A percentile compares a stretch with the other conserved stretches of the same genome.
Conservation (phyloP, 1,284 basidiomycete genomes). For the Cryptococcus sp. region DNA sequence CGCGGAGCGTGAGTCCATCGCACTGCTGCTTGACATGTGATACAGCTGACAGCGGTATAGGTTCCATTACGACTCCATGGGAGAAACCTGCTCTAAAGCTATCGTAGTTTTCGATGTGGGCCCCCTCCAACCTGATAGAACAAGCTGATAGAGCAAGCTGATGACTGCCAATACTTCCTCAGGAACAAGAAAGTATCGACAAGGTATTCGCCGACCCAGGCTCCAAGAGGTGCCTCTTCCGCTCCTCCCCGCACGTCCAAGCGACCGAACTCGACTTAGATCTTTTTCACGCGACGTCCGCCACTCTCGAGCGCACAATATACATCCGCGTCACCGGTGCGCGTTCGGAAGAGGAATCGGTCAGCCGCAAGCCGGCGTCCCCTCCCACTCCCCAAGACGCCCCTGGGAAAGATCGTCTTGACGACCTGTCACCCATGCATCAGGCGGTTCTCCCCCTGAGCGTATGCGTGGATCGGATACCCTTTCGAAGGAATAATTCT, state of each 20-base stretch:
- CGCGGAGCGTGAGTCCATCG: slow-evolving; percentile 28
- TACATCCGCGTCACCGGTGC: slow-evolving; percentile 29
- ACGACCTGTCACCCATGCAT: neutral
- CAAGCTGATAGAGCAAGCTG: too few relatives aligned
- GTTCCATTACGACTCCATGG: slow-evolving; percentile 13
- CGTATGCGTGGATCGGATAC: neutral
- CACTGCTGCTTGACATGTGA: too few relatives aligned
- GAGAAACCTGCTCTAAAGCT: slow-evolving; percentile 17
- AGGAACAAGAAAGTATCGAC: slow-evolving; percentile 19
- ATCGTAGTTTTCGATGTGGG: slow-evolving; percentile 36
- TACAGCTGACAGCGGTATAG: slow-evolving; percentile 6
- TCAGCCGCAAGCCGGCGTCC: slow-evolving; percentile 1
- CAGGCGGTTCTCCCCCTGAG: neutral
- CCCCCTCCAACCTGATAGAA: neutral
- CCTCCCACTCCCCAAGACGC: neutral
- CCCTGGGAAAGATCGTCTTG: neutral
- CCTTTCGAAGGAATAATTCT: neutral
- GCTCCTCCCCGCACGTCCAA: slow-evolving; percentile 7
- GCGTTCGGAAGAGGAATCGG: slow-evolving; percentile 20
- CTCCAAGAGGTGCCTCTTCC: slow-evolving; percentile 9
- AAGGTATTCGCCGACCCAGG: slow-evolving; percentile 25
- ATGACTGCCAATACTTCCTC: slow-evolving; percentile 1
- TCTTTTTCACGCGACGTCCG: slow-evolving; percentile 10
- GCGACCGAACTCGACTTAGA: slow-evolving; percentile 9
- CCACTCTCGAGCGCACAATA: slow-evolving; percentile 11